Evolutionary conservation across 176 grass and related monocot genomes (phyloP).

Genomic region (Oryza glaberrima): DNA sequence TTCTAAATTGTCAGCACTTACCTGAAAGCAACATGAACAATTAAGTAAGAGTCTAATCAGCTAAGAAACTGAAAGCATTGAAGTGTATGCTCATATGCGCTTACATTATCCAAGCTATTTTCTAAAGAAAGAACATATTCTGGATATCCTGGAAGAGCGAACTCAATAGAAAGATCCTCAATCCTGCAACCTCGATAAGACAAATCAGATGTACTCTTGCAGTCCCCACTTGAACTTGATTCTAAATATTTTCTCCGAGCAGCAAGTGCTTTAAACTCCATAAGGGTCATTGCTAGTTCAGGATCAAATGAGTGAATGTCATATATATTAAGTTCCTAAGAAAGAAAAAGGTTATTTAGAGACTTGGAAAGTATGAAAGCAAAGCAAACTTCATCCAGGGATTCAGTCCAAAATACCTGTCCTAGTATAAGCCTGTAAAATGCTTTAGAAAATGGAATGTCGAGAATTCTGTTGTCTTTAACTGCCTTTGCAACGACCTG

Average conservation of each 20-base stretch:
- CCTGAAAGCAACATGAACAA: constrained; percentile 56
- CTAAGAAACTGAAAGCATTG: constrained; percentile 18
- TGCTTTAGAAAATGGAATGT: constrained; percentile 82
- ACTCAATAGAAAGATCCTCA: constrained; percentile 87
- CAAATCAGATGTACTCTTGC: constrained; percentile 58
- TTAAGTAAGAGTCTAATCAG: constrained; percentile 30
- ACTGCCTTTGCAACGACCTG: constrained; percentile 76
- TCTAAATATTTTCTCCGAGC: constrained; percentile 62
- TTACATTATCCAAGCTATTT: constrained; percentile 62
- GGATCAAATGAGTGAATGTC: constrained; percentile 81
- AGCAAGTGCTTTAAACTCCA: constrained; percentile 85
- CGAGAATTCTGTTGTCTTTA: constrained; percentile 73
- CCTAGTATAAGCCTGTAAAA: constrained; percentile 77
- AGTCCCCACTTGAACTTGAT: constrained; percentile 44
- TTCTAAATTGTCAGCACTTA: constrained; percentile 76
- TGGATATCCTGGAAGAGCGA: constrained; percentile 86
- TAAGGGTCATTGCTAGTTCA: constrained; percentile 55
- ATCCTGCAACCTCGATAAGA: constrained; percentile 66
- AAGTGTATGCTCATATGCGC: not conserved
- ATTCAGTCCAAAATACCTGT: constrained; percentile 55
- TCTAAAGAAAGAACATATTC: constrained; percentile 60
- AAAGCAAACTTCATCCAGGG: constrained; percentile 17
- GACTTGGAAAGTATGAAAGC: constrained; percentile 1
- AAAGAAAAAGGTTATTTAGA: constrained; percentile 38
- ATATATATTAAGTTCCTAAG: constrained; percentile 73